Evolutionary conservation across 2,329 filamentous ascomycete genomes (phyloP).

Genomic region (Penicillium sp.): DNA sequence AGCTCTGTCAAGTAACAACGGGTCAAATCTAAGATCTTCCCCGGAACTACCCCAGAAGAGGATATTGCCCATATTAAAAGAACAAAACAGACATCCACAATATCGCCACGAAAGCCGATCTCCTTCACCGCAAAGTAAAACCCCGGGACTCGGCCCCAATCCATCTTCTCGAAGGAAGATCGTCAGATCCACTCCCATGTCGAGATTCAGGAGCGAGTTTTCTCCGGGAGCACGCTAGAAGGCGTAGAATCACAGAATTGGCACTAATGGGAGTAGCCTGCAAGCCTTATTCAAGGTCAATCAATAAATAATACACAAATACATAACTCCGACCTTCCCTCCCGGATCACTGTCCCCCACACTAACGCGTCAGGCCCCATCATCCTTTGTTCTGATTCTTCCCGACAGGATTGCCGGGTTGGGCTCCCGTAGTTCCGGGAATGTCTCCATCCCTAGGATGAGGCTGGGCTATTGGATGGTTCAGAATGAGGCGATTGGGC

Average conservation of each 20-base stretch:
- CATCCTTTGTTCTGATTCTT: conserved; percentile 3
- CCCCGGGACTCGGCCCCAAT: neutral
- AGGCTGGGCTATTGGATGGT: conserved; percentile 6
- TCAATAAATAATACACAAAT: neutral
- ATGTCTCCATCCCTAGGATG: conserved; percentile 12
- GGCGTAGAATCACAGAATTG: conserved; percentile 1
- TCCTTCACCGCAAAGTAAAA: conserved; percentile 4
- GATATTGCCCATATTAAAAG: neutral
- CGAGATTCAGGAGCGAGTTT: conserved; percentile 7
- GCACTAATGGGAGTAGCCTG: neutral
- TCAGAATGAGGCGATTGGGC: conserved; percentile 20
- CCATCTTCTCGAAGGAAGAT: conserved; percentile 10
- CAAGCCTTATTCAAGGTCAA: neutral
- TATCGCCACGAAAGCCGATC: conserved; percentile 3
- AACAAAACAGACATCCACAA: neutral
- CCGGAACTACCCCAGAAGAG: conserved; percentile 1
- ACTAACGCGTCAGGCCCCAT: conserved; percentile 12
- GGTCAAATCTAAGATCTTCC: neutral
- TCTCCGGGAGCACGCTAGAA: conserved; percentile 10
- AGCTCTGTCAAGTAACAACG: neutral
- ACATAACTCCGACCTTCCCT: neutral
- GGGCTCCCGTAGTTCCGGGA: conserved; percentile 9
- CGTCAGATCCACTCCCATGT: conserved; percentile 10
- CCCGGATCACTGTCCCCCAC: conserved; percentile 9
- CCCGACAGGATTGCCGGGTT: conserved; percentile 6